A percentile compares a stretch with the other conserved stretches of the same genome.
phyloP scores from a whole-genome alignment of 352 stramenopile genomes.

The Globisporangium nodosum region DNA sequence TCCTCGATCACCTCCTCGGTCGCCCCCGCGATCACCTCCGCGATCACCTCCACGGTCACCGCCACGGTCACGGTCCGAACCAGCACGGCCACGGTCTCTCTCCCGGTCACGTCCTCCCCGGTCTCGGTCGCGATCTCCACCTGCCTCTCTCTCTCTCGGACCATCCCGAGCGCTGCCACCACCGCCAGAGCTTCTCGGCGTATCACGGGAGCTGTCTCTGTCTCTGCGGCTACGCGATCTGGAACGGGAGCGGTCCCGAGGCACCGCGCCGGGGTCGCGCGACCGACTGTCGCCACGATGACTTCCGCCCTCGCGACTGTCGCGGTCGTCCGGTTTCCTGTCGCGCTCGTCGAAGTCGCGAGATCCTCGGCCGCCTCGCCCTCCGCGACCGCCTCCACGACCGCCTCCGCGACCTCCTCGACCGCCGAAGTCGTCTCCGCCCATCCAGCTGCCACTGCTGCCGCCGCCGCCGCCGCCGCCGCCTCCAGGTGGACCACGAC shows the following conservation, averaged over 20 bases:
- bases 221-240: slow-evolving; percentile 30
- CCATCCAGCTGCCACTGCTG: slow-evolving; percentile 47
- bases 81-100: slow-evolving; percentile 20
- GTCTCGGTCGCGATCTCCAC: slow-evolving; percentile 11
- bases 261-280: slow-evolving; percentile 26
- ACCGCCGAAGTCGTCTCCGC: slow-evolving; percentile 20
- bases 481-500: slow-evolving; percentile 30
- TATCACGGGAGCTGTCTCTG: slow-evolving; percentile 13
- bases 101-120: slow-evolving; percentile 8
- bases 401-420: slow-evolving; percentile 27
- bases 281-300: slow-evolving; percentile 21
- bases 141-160: not conserved
- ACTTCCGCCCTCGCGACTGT: slow-evolving; percentile 16
- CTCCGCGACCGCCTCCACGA: slow-evolving; percentile 21
- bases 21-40: slow-evolving; percentile 2
- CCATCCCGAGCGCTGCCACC: slow-evolving; percentile 15
- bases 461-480: slow-evolving; percentile 25
- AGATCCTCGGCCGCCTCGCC: slow-evolving; percentile 5
- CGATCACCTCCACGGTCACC: slow-evolving; percentile 5
- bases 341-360: slow-evolving; percentile 43
- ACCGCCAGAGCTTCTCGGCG: slow-evolving; percentile 8
- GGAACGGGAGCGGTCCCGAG: slow-evolving; percentile 53
- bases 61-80: slow-evolving; percentile 12
- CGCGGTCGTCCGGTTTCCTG: slow-evolving; percentile 18
- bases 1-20: slow-evolving; percentile 20